These are phyloP conservation scores for Globisporangium iwayamae DNA, from an alignment of 352 stramenopile genomes.

Conservation along the genomic window DNA sequence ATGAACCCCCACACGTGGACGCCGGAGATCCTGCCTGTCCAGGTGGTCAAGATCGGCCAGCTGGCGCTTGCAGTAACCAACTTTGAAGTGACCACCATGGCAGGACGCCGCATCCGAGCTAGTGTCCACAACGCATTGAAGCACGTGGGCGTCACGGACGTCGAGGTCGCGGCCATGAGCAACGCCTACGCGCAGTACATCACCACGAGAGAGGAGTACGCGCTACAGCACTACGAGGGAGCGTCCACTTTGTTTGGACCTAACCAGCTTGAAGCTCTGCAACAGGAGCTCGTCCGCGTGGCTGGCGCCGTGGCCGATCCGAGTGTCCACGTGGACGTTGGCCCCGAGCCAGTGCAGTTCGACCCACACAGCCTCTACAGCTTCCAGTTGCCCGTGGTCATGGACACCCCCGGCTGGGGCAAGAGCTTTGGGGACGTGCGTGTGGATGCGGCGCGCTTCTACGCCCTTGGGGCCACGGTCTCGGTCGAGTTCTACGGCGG, in stretches of 20 bases:
- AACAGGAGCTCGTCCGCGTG: constrained; percentile 46
- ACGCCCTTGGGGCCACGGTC: constrained; percentile 30
- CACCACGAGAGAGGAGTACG: constrained; percentile 62
- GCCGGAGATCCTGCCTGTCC: constrained; percentile 47
- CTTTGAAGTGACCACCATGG: constrained; percentile 66
- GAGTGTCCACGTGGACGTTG: constrained; percentile 24
- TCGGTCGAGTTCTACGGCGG: constrained; percentile 38
- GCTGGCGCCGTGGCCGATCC: constrained; percentile 27
- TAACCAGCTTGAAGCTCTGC: constrained; percentile 54
- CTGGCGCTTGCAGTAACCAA: constrained; percentile 46
- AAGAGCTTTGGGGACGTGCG: constrained; percentile 27
- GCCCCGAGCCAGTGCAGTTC: constrained; percentile 34
- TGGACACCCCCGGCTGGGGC: constrained; percentile 24
- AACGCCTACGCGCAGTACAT: constrained; percentile 70
- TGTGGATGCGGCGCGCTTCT: constrained; percentile 22
- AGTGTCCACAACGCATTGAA: constrained; percentile 27
- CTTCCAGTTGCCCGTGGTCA: constrained; percentile 31
- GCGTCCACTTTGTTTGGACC: constrained; percentile 69
- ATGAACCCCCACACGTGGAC: constrained; percentile 40
- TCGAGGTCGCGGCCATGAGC: constrained; percentile 46
- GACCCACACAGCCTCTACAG: constrained; percentile 29
- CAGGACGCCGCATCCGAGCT: constrained; percentile 39
- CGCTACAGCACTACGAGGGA: constrained; percentile 64
- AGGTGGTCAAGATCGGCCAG: constrained; percentile 51
- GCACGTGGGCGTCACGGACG: constrained; percentile 27